phyloP scores from a whole-genome alignment of 2,329 filamentous ascomycete species.

The Clonostachys chloroleuca region DNA sequence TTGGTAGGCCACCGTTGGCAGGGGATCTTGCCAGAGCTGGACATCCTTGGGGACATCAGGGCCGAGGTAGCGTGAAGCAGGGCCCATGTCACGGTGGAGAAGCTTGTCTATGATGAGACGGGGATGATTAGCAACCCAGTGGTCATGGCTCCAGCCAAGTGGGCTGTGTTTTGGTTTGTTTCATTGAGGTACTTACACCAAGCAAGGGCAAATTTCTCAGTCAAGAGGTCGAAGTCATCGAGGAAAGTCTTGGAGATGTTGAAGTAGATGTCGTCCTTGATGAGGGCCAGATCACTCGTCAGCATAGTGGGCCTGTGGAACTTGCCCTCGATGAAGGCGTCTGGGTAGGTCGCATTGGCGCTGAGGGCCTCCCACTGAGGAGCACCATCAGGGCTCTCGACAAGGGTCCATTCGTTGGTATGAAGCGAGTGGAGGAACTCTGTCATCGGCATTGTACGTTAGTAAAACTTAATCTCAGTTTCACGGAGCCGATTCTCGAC shows the following conservation, averaged over 20 bases:
- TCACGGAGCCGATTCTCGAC: too few relatives aligned
- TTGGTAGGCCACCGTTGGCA: slow-evolving; percentile 55
- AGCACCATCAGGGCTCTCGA: slow-evolving; percentile 71
- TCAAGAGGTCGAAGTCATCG: slow-evolving; percentile 63
- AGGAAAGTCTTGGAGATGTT: slow-evolving; percentile 71
- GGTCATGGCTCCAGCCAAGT: too few relatives aligned
- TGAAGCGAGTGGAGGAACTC: slow-evolving; percentile 71
- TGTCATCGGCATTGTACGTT: too few relatives aligned
- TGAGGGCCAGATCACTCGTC: slow-evolving; percentile 69
- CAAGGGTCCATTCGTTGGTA: slow-evolving; percentile 73
- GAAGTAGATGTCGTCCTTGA: slow-evolving; percentile 67
- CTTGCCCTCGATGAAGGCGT: slow-evolving; percentile 65
- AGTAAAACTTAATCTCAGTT: too few relatives aligned
- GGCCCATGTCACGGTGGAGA: slow-evolving; percentile 75
- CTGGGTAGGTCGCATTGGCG: slow-evolving; percentile 53
- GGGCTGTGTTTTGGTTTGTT: too few relatives aligned
- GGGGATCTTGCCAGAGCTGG: slow-evolving; percentile 69
- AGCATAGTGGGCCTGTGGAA: slow-evolving; percentile 73
- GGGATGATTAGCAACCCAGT: too few relatives aligned
- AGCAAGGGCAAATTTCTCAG: slow-evolving; percentile 65
- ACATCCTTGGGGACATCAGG: slow-evolving; percentile 69
- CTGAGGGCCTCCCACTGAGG: slow-evolving; percentile 76
- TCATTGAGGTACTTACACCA: slow-evolving; percentile 49
- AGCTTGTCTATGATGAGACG: slow-evolving; percentile 48
- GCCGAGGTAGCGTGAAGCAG: slow-evolving; percentile 65